Conservation (phyloP, 495 filamentous ascomycete species). For the Lasiosphaeria hispida region DNA sequence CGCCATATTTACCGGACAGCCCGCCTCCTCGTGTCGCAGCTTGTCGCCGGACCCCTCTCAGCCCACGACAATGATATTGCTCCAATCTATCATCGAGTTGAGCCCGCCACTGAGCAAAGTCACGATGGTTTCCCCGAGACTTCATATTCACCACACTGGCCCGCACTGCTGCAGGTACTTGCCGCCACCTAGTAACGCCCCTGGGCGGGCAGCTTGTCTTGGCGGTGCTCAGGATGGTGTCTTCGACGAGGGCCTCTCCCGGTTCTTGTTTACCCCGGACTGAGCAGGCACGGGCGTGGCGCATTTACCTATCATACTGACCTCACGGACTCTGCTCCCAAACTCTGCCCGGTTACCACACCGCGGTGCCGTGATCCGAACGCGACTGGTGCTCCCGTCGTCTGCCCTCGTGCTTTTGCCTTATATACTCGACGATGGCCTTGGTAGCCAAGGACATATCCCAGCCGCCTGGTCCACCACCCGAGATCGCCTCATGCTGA, state of each 20-base stretch:
- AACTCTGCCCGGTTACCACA: too few species aligned
- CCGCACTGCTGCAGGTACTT: too few species aligned
- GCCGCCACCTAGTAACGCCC: too few species aligned
- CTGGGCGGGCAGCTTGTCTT: slow-evolving; percentile 2
- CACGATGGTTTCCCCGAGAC: background rate
- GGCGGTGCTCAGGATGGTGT: slow-evolving; percentile 1
- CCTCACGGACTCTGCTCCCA: too few species aligned
- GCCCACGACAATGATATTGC: background rate
- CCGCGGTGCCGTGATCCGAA: too few species aligned
- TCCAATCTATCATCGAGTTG: background rate
- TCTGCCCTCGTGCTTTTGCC: background rate
- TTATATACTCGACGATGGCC: slow-evolving; percentile 1
- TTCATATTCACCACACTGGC: background rate
- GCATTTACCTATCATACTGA: too few species aligned
- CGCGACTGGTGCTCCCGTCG: too few species aligned
- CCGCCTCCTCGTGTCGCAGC: background rate
- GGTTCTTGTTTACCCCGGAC: slow-evolving; percentile 10
- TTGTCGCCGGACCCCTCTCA: background rate
- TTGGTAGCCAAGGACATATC: background rate
- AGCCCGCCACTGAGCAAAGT: background rate
- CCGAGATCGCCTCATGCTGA: background rate
- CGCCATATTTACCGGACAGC: background rate
- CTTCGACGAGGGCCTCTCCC: background rate
- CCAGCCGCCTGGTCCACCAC: too few species aligned
- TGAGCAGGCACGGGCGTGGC: too few species aligned